phyloP scores from a whole-genome alignment of 352 stramenopile species.

The Phytophthora tubulina region DNA sequence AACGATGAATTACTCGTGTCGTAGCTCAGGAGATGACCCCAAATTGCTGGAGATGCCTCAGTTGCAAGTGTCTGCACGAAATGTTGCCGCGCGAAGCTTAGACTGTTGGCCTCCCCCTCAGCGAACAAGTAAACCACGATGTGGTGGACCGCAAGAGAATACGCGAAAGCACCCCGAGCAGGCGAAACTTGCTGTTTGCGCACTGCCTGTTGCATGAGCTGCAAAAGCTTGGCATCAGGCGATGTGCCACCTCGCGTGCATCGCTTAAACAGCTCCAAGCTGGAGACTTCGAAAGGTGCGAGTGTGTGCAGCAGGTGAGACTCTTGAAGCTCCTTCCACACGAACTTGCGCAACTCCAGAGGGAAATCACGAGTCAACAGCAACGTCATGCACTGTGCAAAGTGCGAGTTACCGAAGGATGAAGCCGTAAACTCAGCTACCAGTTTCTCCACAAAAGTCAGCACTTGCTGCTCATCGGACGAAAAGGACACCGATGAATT shows the following conservation, averaged over 20 bases:
- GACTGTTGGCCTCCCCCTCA: conserved; percentile 20
- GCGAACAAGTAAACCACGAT: conserved; percentile 65
- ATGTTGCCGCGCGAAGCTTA: conserved; percentile 62
- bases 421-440: conserved; percentile 72
- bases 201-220: conserved; percentile 60
- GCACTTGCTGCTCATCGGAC: conserved; percentile 59
- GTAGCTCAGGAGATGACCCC: conserved; percentile 66
- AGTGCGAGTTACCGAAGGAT: conserved; percentile 74
- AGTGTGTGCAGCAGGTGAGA: conserved; percentile 64
- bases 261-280: conserved; percentile 41
- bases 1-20: conserved; percentile 30
- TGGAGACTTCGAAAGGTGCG: conserved; percentile 46
- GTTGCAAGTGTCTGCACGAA: conserved; percentile 54
- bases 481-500: conserved; percentile 44
- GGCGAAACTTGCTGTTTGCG: conserved; percentile 46
- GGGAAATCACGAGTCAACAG: conserved; percentile 69
- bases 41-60: conserved; percentile 48
- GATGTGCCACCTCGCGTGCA: conserved; percentile 40
- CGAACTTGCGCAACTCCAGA: conserved; percentile 59
- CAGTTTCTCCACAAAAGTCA: conserved; percentile 77
- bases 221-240: conserved; percentile 54
- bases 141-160: conserved; percentile 70
- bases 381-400: conserved; percentile 73
- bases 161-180: conserved; percentile 58
- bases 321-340: conserved; percentile 78